phyloP scores from a whole-genome alignment of 164 flowering plant species.

The Nymphaea colorata region DNA sequence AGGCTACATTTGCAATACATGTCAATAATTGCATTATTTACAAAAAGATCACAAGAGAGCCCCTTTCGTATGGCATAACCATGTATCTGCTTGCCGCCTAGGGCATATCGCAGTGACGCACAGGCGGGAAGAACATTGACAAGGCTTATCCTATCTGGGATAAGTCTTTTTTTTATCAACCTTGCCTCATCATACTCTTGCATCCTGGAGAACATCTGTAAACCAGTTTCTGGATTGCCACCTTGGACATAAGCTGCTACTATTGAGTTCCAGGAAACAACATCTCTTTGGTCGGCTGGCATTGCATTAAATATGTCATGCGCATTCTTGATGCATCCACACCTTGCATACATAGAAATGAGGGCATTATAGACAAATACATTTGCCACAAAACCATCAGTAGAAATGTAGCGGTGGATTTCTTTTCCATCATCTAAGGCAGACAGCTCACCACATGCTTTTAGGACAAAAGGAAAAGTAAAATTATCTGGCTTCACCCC shows the following conservation, averaged over 20 bases:
- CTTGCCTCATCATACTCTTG: neutral
- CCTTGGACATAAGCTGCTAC: conserved; percentile 37
- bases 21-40: conserved; percentile 52
- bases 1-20: conserved; percentile 56
- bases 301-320: conserved; percentile 47
- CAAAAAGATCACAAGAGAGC: conserved; percentile 36
- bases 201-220: conserved; percentile 36
- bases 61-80: conserved; percentile 34
- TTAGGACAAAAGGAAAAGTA: conserved; percentile 48
- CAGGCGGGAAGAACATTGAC: conserved; percentile 61
- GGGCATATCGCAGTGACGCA: conserved; percentile 16
- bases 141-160: conserved; percentile 52
- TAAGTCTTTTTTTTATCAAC: conserved; percentile 1
- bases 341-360: conserved; percentile 51
- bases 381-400: conserved; percentile 40
- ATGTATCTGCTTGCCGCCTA: conserved; percentile 38
- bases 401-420: conserved; percentile 29
- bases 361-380: conserved; percentile 61
- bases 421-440: conserved; percentile 22
- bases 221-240: conserved; percentile 23
- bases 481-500: conserved; percentile 36
- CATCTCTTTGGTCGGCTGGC: conserved; percentile 28
- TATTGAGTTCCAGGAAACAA: conserved; percentile 68
- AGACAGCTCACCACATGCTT: conserved; percentile 39
- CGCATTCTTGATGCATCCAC: conserved; percentile 33